Conservation (phyloP, 1,284 basidiomycete genomes). For the Hortiboletus rubellus region DNA sequence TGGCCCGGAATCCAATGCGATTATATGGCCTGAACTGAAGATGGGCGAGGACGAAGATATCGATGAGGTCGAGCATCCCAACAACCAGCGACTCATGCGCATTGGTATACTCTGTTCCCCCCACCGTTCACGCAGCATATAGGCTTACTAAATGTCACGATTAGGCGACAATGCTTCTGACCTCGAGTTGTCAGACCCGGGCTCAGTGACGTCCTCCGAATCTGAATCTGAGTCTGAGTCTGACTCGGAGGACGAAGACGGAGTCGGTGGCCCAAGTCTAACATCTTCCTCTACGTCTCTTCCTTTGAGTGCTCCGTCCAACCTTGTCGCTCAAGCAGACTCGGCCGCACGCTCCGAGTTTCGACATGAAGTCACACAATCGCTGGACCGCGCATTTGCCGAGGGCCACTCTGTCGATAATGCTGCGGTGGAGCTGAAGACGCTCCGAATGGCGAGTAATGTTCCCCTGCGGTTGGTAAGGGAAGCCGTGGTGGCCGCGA, state of each 20-base stretch:
- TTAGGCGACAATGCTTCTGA: constrained; percentile 64
- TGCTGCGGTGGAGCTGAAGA: constrained; percentile 90
- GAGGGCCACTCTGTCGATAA: constrained; percentile 91
- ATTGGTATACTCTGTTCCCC: constrained; percentile 47
- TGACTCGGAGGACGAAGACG: constrained; percentile 32
- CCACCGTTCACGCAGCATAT: neutral
- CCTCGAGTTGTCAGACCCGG: constrained; percentile 57
- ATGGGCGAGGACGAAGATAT: constrained; percentile 61
- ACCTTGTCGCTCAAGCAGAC: constrained; percentile 38
- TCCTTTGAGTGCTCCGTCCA: constrained; percentile 37
- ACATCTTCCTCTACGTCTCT: constrained; percentile 45
- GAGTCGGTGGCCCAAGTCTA: constrained; percentile 36
- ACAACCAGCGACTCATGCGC: constrained; percentile 69
- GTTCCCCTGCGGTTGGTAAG: constrained; percentile 78
- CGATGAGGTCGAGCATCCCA: constrained; percentile 57
- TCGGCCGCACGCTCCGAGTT: constrained; percentile 70
- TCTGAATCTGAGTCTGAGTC: constrained; percentile 32
- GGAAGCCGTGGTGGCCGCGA: constrained; percentile 72
- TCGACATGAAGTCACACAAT: constrained; percentile 71
- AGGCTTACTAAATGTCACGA: neutral
- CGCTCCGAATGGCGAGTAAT: constrained; percentile 91
- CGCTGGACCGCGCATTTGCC: constrained; percentile 86
- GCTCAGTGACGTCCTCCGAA: constrained; percentile 49
- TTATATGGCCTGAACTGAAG: constrained; percentile 63
- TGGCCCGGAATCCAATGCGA: constrained; percentile 64